Conservation (phyloP, 306 rosid species). For the Trifolium repens region DNA sequence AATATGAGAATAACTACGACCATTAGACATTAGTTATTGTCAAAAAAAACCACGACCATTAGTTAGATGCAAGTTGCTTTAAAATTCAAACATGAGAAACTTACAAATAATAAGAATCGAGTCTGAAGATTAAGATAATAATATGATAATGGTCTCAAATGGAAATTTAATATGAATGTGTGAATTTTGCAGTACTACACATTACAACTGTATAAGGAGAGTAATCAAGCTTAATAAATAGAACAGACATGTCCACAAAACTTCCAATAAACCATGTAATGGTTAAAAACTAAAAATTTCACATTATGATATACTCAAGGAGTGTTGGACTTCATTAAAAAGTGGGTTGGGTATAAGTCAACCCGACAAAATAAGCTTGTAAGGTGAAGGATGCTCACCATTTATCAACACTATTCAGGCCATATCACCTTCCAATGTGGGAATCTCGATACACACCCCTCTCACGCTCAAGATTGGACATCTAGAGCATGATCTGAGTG, state of each 20-base stretch:
- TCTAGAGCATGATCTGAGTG: neutral
- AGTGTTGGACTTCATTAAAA: neutral
- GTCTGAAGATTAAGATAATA: conserved; percentile 12
- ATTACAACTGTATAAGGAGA: conserved; percentile 17
- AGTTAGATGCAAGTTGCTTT: conserved; percentile 15
- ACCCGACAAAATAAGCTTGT: conserved; percentile 4
- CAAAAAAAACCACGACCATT: conserved; percentile 1
- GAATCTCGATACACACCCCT: neutral
- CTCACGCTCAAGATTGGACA: conserved; percentile 8
- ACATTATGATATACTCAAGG: neutral
- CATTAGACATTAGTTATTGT: conserved; percentile 30
- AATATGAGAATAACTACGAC: conserved; percentile 5
- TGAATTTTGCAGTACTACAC: conserved; percentile 18
- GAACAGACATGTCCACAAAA: conserved; percentile 10
- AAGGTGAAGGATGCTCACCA: neutral
- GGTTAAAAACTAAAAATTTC: neutral
- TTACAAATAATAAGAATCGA: conserved; percentile 6
- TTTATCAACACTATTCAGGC: neutral
- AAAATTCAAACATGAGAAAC: conserved; percentile 25
- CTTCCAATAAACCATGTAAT: neutral
- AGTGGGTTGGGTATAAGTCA: neutral
- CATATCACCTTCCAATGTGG: conserved; percentile 8
- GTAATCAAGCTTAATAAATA: conserved; percentile 33
- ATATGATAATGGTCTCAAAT: conserved; percentile 13
- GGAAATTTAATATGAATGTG: conserved; percentile 32